phyloP scores from a whole-genome alignment of 164 flowering plant species.

The Vitis riparia region DNA sequence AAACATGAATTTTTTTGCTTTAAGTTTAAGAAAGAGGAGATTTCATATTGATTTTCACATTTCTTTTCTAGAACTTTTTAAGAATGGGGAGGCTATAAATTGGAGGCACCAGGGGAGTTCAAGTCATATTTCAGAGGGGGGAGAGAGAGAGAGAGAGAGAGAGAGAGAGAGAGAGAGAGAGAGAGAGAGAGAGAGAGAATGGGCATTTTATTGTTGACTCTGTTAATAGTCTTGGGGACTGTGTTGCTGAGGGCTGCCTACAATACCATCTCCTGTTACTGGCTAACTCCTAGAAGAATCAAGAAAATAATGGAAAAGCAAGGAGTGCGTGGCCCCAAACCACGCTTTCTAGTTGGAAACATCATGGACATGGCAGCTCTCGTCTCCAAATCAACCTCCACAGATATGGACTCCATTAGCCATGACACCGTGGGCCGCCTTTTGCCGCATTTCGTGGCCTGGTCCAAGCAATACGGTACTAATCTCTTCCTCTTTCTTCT shows the following conservation, averaged over 20 bases:
- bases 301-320: slow-evolving; percentile 75
- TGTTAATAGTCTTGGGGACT: slow-evolving; percentile 13
- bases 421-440: slow-evolving; percentile 84
- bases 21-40: too few species aligned
- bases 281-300: slow-evolving; percentile 75
- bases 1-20: too few species aligned
- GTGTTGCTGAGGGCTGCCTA: slow-evolving; percentile 30
- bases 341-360: slow-evolving; percentile 76
- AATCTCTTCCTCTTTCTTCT: not conserved
- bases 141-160: too few species aligned
- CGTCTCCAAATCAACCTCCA: slow-evolving; percentile 52
- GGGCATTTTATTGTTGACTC: slow-evolving; percentile 19
- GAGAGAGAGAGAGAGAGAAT: not conserved
- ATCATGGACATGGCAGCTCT: slow-evolving; percentile 64
- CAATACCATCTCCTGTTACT: slow-evolving; percentile 62
- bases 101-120: too few species aligned
- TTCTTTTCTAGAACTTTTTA: too few species aligned
- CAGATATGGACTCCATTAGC: slow-evolving; percentile 58
- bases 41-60: too few species aligned
- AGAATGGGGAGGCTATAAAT: too few species aligned
- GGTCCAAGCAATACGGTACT: slow-evolving; percentile 81
- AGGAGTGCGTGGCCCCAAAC: slow-evolving; percentile 95
- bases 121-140: too few species aligned
- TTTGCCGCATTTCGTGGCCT: slow-evolving; percentile 73
- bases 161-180: too few species aligned